These are phyloP conservation scores for Fonticula alba DNA, from an alignment of 78 protist genomes.

Conservation along the genomic window DNA sequence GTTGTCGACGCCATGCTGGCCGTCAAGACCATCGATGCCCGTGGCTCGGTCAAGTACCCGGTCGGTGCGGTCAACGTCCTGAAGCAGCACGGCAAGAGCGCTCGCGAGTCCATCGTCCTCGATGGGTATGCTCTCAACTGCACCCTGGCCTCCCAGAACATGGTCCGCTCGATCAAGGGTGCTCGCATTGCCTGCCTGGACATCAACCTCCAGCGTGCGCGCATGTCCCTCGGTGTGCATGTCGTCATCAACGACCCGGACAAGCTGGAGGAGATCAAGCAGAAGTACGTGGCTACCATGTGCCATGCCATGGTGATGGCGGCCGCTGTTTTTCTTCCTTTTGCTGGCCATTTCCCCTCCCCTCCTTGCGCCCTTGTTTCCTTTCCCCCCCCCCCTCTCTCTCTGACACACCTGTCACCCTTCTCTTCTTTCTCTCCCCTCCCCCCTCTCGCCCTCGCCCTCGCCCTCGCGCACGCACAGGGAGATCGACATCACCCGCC, in stretches of 20 bases:
- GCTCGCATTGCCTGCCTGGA: slow-evolving; percentile 96
- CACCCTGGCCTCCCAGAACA: slow-evolving; percentile 74
- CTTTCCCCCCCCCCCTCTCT: background rate
- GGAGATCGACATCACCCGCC: slow-evolving; percentile 51
- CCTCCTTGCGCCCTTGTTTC: background rate
- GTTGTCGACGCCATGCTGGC: slow-evolving; percentile 73
- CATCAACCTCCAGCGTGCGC: slow-evolving; percentile 59
- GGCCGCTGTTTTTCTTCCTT: background rate
- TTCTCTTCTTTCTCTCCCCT: too few relatives aligned
- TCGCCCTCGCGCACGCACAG: too few relatives aligned
- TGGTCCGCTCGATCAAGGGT: slow-evolving; percentile 61
- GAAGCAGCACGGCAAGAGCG: slow-evolving; percentile 82
- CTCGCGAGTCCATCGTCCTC: slow-evolving; percentile 51
- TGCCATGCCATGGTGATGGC: background rate
- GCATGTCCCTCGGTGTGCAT: slow-evolving; percentile 66
- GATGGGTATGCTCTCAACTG: slow-evolving; percentile 84
- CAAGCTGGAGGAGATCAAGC: slow-evolving; percentile 65
- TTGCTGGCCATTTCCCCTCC: background rate
- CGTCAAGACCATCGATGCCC: slow-evolving; percentile 56
- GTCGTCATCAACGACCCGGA: slow-evolving; percentile 53
- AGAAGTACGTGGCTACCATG: too few relatives aligned
- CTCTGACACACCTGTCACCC: too few relatives aligned
- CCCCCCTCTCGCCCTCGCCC: too few relatives aligned
- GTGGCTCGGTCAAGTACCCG: slow-evolving; percentile 73
- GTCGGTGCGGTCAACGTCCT: slow-evolving; percentile 74